Conservation (phyloP, 306 rosid genomes). For the Cucurbita argyrosperma region DNA sequence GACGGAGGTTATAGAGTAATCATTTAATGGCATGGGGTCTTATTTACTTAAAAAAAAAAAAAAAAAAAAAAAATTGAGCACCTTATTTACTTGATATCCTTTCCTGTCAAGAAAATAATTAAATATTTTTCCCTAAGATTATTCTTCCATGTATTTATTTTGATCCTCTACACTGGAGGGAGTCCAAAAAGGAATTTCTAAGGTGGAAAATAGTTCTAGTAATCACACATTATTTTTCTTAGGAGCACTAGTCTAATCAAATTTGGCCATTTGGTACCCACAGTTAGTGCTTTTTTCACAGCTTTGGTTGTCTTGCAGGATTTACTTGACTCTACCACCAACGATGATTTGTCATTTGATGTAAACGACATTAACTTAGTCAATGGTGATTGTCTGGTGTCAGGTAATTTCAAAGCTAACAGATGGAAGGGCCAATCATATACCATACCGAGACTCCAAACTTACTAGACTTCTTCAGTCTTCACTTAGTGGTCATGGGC, state of each 20-base stretch:
- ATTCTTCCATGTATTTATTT: not conserved
- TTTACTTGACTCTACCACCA: not conserved
- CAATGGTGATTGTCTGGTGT: conserved; percentile 15
- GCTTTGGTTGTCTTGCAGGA: not conserved
- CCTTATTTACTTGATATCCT: not conserved
- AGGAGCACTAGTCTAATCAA: not conserved
- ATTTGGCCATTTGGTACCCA: not conserved
- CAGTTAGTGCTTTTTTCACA: not conserved
- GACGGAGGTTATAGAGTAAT: not conserved
- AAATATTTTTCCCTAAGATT: not conserved
- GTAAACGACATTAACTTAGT: not conserved
- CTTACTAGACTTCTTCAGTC: conserved; percentile 91
- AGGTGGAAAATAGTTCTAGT: not conserved
- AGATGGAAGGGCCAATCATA: conserved; percentile 71
- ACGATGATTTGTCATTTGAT: not conserved
- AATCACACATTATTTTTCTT: not conserved
- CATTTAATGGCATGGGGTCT: not conserved
- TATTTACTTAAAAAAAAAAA: not conserved
- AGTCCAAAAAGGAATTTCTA: not conserved
- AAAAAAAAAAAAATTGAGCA: not conserved
- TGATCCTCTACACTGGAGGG: not conserved
- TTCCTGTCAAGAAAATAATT: not conserved
- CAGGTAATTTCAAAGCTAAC: conserved; percentile 96
- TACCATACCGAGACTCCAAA: conserved; percentile 95
- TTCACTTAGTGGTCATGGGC: conserved; percentile 96